Evolutionary conservation across 257 asterid genomes (phyloP), one percentile per base, ranked within the genome.

Genomic region (Solanum appendiculatum): DNA sequence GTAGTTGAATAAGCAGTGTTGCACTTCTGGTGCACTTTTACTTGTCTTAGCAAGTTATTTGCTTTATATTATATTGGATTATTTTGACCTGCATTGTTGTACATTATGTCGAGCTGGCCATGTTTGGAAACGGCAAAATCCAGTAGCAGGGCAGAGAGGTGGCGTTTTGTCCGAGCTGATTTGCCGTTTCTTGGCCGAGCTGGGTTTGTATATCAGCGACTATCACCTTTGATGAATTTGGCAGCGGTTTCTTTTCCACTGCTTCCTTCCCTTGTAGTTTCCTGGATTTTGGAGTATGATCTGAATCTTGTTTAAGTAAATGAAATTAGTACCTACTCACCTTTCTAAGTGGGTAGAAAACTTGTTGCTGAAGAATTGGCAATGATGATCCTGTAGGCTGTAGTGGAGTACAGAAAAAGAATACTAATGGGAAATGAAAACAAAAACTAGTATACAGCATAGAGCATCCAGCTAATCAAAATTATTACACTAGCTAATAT

Each of bases 81-180:
- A n/a, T n/a, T n/a, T n/a, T n/a, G n/a, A n/a, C n/a, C 99, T 1
- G 98, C 99, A 23, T 96, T 96, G 91, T 95, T 96, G 92, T 93
- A 93, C 98, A 96, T 93, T 85, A 94, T 92, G 90, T 97, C 99
- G 27, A 96, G 95, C 7, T 87, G 93, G 21, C 93, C 94, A 73
- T 92, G 93, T 36, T 77, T 69, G 70, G 98, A 90, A 73, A 97
- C 84, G 25, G 98, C 37, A 93, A 80, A 93, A 86, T 94, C 96
- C 9, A 95, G 70, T 97, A 95, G 70, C 99, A 95, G 1, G 88
- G 64, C 31, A 96, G 36, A 89, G 91, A 96, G 31, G 91, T 63
- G 90, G 98, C 98, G 46, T 90, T 89, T 8, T 90, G 88, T 20
- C 98, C 98, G 58, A 96, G 96, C 12, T 90, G 89, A 0, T 48